These are phyloP conservation scores for Daldinia vernicosa DNA, from an alignment of 495 filamentous ascomycete genomes.

Conservation along the genomic window DNA sequence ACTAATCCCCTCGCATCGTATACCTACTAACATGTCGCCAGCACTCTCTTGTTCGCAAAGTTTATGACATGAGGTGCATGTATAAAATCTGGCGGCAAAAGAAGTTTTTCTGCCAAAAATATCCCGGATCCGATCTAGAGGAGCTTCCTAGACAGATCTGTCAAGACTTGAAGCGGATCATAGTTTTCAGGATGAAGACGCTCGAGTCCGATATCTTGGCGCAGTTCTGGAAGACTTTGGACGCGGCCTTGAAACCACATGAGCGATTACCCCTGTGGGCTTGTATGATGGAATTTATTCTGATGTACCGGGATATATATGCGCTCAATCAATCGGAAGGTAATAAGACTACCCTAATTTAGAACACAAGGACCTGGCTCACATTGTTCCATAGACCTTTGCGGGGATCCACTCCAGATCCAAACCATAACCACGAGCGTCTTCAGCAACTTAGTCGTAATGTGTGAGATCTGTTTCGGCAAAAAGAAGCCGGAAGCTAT, in stretches of 20 bases:
- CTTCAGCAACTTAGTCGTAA: conserved; percentile 46
- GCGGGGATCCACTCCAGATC: conserved; percentile 20
- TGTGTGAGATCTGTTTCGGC: conserved; percentile 46
- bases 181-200: conserved; percentile 36
- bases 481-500: conserved; percentile 45
- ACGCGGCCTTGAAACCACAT: conserved; percentile 34
- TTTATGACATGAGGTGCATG: conserved; percentile 47
- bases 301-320: conserved; percentile 45
- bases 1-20: neutral
- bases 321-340: conserved; percentile 30
- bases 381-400: conserved; percentile 27
- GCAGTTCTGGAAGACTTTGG: conserved; percentile 34
- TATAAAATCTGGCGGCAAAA: conserved; percentile 48
- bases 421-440: conserved; percentile 25
- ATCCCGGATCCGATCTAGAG: conserved; percentile 15
- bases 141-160: conserved; percentile 38
- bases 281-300: conserved; percentile 46
- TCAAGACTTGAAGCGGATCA: conserved; percentile 39
- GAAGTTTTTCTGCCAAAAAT: conserved; percentile 37
- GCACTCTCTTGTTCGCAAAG: conserved; percentile 44
- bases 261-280: conserved; percentile 47
- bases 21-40: conserved; percentile 39
- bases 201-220: conserved; percentile 39
- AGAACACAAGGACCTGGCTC: conserved; percentile 8
- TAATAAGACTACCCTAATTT: conserved; percentile 12